Base-by-base conservation (phyloP, 768 basidiomycete genomes). In the Kwoniella sp. region DNA sequence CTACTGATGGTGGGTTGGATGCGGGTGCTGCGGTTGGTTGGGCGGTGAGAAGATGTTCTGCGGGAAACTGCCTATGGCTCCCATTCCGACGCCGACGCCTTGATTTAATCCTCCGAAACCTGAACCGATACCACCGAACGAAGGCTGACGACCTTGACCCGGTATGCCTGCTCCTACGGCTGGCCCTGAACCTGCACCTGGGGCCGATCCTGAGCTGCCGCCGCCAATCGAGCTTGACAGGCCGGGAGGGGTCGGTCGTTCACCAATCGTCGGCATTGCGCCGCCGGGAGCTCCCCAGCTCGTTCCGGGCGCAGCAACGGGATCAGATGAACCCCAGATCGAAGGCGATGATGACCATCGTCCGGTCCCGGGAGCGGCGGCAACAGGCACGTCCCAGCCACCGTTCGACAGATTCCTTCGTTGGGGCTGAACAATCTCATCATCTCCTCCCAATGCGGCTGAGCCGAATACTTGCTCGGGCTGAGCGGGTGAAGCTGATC, bases 401-500 rank as follows among this genome's bases (percentile, higher is more conserved):
- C 70, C 70, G 29, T 76, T 74, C 23, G 75, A 76, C 12, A 74
- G 55, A 7, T 61, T 56, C 34, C 75, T 45, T 53, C 72, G 60
- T 25, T 66, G 63, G 51, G 76, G 72, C 31, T 69, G 69, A 55
- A 79, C 76, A 57, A 78, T 78, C 67, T 80, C 79, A 61, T 80
- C 78, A 41, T 77, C 76, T 26, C 69, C 77, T 15, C 74, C 75
- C 1, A 80, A 70, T 11, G 79, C 79, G 4, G 79, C 79, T 13
- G 79, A 80, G 11, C 79, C 79, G 23, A 80, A 67, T 1, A 77
- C 76, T 47, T 73, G 69, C 30, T 76, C 77, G 23, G 73, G 69
- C 17, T 57, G 63, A 17, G 67, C 64, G 15, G 74, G 69, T 23
- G 72, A 65, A 15, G 47, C 54, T 17, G 67, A 50, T 48, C 69